These are phyloP conservation scores for Fragaria iinumae DNA, from an alignment of 306 rosid genomes.

Conservation along the genomic window DNA sequence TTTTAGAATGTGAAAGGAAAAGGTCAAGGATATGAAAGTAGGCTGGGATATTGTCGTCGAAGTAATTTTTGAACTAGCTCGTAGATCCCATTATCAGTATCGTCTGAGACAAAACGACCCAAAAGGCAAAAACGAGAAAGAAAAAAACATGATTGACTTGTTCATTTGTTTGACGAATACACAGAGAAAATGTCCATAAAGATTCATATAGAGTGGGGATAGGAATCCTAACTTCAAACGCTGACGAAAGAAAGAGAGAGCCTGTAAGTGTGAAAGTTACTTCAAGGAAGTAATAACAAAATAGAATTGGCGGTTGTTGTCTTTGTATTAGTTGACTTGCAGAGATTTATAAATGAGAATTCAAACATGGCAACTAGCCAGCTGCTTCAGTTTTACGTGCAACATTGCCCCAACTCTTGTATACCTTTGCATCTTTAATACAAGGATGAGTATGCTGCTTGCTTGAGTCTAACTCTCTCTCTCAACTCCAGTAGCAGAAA, in stretches of 20 bases:
- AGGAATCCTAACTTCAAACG: background rate
- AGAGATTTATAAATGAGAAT: background rate
- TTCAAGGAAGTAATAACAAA: background rate
- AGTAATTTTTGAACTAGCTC: background rate
- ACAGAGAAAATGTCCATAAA: background rate
- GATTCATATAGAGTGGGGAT: background rate
- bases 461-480: background rate
- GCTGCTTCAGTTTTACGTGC: background rate
- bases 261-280: background rate
- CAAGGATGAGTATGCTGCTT: background rate
- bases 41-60: background rate
- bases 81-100: background rate
- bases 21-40: background rate
- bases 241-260: background rate
- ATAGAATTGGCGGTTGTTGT: background rate
- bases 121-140: background rate
- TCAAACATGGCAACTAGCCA: slow-evolving; percentile 6
- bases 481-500: background rate
- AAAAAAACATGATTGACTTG: background rate
- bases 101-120: background rate
- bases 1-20: background rate
- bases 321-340: slow-evolving; percentile 1
- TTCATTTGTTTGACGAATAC: background rate
- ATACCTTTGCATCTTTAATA: background rate
- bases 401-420: background rate